Percentiles rank a stretch among this genome's conserved stretches.
phyloP scores from a whole-genome alignment of 257 asterid genomes.

The Rubia yunnanensis region DNA sequence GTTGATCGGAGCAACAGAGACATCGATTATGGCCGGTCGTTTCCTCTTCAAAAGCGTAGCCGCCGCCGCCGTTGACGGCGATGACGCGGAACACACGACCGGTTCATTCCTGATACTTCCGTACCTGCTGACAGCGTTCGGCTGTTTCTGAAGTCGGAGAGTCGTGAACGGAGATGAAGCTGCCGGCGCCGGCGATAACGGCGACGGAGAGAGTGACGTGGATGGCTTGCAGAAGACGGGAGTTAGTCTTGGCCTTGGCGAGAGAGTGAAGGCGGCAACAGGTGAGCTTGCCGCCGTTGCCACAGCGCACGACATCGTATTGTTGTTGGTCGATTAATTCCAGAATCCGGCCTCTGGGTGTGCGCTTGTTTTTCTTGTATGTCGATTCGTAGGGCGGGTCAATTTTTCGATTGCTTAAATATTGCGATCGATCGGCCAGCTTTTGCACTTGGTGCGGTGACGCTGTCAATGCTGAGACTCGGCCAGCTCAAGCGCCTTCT shows the following conservation, averaged over 20 bases:
- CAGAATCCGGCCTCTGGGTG: background rate
- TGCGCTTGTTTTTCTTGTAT: too few relatives aligned
- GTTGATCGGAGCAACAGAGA: slow-evolving; percentile 35
- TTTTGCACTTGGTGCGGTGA: background rate
- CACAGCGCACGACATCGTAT: slow-evolving; percentile 39
- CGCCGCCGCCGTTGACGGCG: slow-evolving; percentile 17
- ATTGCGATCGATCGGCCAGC: background rate
- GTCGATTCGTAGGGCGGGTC: background rate
- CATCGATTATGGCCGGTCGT: slow-evolving; percentile 50
- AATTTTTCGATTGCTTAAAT: background rate
- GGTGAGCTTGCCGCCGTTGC: slow-evolving; percentile 44
- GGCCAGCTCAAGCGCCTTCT: background rate
- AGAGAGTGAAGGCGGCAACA: slow-evolving; percentile 33
- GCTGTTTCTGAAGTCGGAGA: slow-evolving; percentile 14
- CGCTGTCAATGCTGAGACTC: slow-evolving; percentile 5
- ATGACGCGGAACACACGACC: slow-evolving; percentile 15
- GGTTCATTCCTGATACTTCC: slow-evolving; percentile 13
- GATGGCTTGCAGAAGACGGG: slow-evolving; percentile 46
- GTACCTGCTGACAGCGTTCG: slow-evolving; percentile 1
- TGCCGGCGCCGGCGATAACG: slow-evolving; percentile 21
- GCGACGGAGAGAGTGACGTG: slow-evolving; percentile 20
- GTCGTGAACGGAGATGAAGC: slow-evolving; percentile 21
- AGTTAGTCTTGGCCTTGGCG: slow-evolving; percentile 37
- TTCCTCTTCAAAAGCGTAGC: slow-evolving; percentile 50
- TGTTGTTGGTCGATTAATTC: background rate